Conservation (phyloP, 495 filamentous ascomycete genomes). For the Xylaria scruposa region DNA sequence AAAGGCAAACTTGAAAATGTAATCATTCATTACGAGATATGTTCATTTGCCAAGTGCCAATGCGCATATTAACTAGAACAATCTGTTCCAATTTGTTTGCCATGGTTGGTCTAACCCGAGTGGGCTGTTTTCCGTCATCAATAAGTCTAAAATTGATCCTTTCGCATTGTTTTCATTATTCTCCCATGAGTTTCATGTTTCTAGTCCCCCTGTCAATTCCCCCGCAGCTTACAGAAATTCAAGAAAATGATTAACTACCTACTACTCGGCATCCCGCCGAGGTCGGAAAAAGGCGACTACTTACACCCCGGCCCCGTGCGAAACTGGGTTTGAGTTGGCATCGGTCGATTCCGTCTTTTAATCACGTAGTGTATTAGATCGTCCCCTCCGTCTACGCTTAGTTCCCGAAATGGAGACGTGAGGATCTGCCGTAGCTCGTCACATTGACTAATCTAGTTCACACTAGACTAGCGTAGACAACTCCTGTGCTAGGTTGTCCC, state of each 20-base stretch:
- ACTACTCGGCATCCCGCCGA: background rate
- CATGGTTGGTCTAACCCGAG: background rate
- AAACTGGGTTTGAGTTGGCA: background rate
- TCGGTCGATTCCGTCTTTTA: slow-evolving; percentile 18
- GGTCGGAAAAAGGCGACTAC: slow-evolving; percentile 1
- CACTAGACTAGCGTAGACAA: slow-evolving; percentile 15
- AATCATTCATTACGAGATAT: background rate
- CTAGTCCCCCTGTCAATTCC: background rate
- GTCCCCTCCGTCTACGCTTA: slow-evolving; percentile 9
- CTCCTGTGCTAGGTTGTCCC: background rate
- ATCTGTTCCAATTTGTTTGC: background rate
- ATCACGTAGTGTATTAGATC: slow-evolving; percentile 3
- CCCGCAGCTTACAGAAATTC: background rate
- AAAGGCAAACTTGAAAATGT: background rate
- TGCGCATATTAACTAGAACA: background rate
- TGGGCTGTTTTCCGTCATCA: slow-evolving; percentile 4
- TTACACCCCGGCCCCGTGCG: slow-evolving; percentile 1
- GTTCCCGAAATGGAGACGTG: slow-evolving; percentile 26
- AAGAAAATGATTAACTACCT: background rate
- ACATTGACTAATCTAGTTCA: slow-evolving; percentile 8
- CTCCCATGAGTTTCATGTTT: background rate
- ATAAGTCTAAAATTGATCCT: background rate
- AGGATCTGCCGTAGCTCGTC: background rate
- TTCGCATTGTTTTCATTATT: background rate
- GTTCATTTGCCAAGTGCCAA: background rate